A percentile compares a stretch with the other conserved stretches of the same genome.
Conservation (phyloP, 768 basidiomycete genomes). For the Xerocomus brunneocitrinus region DNA sequence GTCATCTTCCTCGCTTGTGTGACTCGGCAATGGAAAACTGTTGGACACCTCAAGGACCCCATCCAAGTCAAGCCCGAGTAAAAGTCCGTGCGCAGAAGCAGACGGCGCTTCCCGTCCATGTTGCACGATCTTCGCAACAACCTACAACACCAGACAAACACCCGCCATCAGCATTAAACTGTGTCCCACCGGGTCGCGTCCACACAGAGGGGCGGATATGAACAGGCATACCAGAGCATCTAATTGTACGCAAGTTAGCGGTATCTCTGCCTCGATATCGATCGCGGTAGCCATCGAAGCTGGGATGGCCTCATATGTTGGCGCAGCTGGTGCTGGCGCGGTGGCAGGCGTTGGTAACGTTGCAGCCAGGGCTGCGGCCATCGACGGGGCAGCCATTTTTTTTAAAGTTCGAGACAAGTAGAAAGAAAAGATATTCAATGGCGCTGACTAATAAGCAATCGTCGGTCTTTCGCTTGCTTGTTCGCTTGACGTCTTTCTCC, state of each 20-base stretch:
- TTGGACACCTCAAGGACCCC: slow-evolving; percentile 88
- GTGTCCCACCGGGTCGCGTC: not conserved
- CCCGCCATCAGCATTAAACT: slow-evolving; percentile 13
- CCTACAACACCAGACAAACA: slow-evolving; percentile 41
- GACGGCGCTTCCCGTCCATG: slow-evolving; percentile 78
- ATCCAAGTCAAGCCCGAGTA: slow-evolving; percentile 90
- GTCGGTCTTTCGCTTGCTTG: too few relatives aligned
- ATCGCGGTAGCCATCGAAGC: slow-evolving; percentile 90
- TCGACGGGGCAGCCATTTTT: slow-evolving; percentile 68
- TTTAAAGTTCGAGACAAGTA: not conserved
- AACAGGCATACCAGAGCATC: slow-evolving; percentile 71
- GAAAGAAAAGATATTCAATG: not conserved
- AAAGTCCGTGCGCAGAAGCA: slow-evolving; percentile 73
- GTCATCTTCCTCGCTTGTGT: slow-evolving; percentile 72
- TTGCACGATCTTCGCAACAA: slow-evolving; percentile 90
- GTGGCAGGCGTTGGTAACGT: slow-evolving; percentile 62
- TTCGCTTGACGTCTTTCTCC: not conserved
- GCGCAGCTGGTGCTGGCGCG: slow-evolving; percentile 56
- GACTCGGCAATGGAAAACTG: slow-evolving; percentile 78
- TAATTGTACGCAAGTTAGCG: slow-evolving; percentile 72
- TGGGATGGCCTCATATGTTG: slow-evolving; percentile 82
- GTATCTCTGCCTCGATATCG: slow-evolving; percentile 89
- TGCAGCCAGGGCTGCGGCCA: slow-evolving; percentile 91
- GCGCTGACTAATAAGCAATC: slow-evolving; percentile 25
- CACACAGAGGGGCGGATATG: not conserved